Evolutionary conservation across 306 rosid species (phyloP).

Genomic region (Dicorynia guianensis): DNA sequence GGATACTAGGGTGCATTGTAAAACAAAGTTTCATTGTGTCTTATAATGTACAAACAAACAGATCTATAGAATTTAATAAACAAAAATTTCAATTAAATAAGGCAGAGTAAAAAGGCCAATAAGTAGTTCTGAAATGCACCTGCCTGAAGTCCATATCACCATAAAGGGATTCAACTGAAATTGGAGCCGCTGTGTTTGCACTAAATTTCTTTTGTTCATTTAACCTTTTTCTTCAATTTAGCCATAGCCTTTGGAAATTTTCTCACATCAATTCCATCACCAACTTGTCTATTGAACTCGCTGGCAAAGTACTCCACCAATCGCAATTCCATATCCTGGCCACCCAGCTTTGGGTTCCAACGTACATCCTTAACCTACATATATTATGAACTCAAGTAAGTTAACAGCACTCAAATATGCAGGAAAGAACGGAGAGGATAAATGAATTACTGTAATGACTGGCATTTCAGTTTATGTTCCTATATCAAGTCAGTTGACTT

Average conservation of each 20-base stretch:
- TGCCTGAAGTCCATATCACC: slow-evolving; percentile 92
- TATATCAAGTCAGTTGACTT: not conserved
- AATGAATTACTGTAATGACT: not conserved
- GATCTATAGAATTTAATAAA: slow-evolving; percentile 1
- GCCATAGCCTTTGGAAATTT: slow-evolving; percentile 94
- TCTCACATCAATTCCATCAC: slow-evolving; percentile 86
- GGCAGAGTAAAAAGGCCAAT: slow-evolving; percentile 2
- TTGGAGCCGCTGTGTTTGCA: slow-evolving; percentile 93
- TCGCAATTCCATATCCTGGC: slow-evolving; percentile 84
- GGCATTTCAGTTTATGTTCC: slow-evolving; percentile 6
- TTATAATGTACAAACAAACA: slow-evolving; percentile 3
- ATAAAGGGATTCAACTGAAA: slow-evolving; percentile 93
- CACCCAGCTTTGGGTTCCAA: slow-evolving; percentile 94
- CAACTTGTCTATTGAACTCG: slow-evolving; percentile 90
- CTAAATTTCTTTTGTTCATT: slow-evolving; percentile 96
- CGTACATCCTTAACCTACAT: slow-evolving; percentile 95
- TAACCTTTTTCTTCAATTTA: slow-evolving; percentile 96
- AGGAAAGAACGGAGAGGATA: not conserved
- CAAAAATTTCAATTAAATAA: slow-evolving; percentile 20
- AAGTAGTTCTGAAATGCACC: slow-evolving; percentile 32
- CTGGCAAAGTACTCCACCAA: slow-evolving; percentile 90
- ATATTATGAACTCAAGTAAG: slow-evolving; percentile 18
- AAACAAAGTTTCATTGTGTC: not conserved
- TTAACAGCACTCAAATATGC: slow-evolving; percentile 24
- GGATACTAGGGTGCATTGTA: not conserved